Conservation (phyloP, 2,329 filamentous ascomycete genomes). For the Fusarium papillatum region DNA sequence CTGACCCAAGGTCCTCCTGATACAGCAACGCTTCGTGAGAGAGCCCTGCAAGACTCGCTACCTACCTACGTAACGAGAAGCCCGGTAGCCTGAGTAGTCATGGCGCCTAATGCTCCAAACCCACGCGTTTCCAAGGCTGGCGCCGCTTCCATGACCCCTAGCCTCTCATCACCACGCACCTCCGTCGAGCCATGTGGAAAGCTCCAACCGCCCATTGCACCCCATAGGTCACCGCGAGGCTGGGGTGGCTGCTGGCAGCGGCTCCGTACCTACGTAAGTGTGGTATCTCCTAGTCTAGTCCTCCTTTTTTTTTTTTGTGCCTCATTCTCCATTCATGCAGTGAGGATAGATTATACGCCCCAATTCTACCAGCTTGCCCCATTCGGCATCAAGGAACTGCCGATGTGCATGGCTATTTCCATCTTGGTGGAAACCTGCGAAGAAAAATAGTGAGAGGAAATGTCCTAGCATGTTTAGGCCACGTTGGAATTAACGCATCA, state of each 20-base stretch:
- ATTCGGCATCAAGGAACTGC: conserved; percentile 31
- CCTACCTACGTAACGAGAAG: conserved; percentile 8
- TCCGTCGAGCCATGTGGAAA: conserved; percentile 38
- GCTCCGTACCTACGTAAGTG: conserved; percentile 40
- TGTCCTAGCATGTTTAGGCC: neutral
- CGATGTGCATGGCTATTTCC: conserved; percentile 15
- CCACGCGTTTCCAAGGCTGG: conserved; percentile 18
- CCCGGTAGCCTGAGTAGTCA: neutral
- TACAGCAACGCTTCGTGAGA: conserved; percentile 21
- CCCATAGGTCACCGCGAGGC: conserved; percentile 35
- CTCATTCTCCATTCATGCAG: conserved; percentile 15
- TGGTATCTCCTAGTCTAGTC: conserved; percentile 4
- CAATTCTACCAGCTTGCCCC: conserved; percentile 17
- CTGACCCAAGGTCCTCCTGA: conserved; percentile 1
- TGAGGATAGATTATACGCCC: conserved; percentile 14
- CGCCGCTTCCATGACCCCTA: conserved; percentile 22
- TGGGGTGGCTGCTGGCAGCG: conserved; percentile 38
- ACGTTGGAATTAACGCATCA: conserved; percentile 2
- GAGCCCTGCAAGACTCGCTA: conserved; percentile 9
- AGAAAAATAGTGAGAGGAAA: neutral
- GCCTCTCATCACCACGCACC: conserved; percentile 20
- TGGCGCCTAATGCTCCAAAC: conserved; percentile 24
- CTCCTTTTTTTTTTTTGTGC: conserved; percentile 7
- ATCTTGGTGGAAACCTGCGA: conserved; percentile 3
- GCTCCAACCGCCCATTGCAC: conserved; percentile 15